Percentiles rank a stretch among this genome's conserved stretches.
Evolutionary conservation across 1,284 basidiomycete genomes (phyloP).

Genomic region (Pascua guehoae): DNA sequence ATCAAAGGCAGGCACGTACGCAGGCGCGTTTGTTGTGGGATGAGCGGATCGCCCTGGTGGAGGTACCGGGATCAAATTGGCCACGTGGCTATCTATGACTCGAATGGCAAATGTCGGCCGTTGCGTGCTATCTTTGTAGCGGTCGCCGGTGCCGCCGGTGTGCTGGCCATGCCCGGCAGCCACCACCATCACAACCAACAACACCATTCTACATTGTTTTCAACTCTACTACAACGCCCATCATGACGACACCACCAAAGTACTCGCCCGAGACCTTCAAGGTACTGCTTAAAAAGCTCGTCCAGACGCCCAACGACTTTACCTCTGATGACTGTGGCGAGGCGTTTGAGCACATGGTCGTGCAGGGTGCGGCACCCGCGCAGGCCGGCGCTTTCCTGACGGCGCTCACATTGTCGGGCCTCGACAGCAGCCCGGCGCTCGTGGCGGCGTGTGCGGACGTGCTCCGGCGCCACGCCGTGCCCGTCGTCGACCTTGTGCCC

Average conservation of each 20-base stretch:
- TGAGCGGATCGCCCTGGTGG: too few species aligned
- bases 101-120: too few species aligned
- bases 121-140: too few species aligned
- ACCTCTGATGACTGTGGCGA: slow-evolving; percentile 63
- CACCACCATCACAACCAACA: neutral
- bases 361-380: slow-evolving; percentile 8
- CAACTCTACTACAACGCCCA: neutral
- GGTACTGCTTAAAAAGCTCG: slow-evolving; percentile 66
- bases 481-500: slow-evolving; percentile 50
- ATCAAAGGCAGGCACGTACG: too few species aligned
- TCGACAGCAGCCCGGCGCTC: slow-evolving; percentile 69
- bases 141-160: too few species aligned
- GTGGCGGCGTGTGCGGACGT: slow-evolving; percentile 72
- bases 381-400: slow-evolving; percentile 82
- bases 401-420: slow-evolving; percentile 69
- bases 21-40: too few species aligned
- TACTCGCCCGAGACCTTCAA: slow-evolving; percentile 65
- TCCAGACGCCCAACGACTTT: slow-evolving; percentile 72
- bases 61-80: too few species aligned
- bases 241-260: slow-evolving; percentile 9
- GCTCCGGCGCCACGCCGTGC: slow-evolving; percentile 63
- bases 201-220: neutral
- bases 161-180: too few species aligned
- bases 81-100: neutral
- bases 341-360: slow-evolving; percentile 69